A percentile compares a stretch with the other conserved stretches of the same genome.
Conservation (phyloP, 1,284 basidiomycete genomes). For the Pisolithus thermaeus region DNA sequence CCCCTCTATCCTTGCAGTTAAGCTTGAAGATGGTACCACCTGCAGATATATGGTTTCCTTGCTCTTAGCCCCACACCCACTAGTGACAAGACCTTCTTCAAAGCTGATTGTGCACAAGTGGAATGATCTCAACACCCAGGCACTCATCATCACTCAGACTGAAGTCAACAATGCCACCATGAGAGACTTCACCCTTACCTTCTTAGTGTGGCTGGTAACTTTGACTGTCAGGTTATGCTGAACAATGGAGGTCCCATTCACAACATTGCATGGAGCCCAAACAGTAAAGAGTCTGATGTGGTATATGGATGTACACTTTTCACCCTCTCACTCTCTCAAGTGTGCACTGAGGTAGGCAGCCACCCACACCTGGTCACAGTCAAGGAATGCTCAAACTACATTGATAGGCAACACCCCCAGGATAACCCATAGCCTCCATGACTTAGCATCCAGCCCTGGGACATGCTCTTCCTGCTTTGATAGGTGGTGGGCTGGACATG, state of each 20-base stretch:
- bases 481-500: too few species aligned
- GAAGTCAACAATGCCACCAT: constrained; percentile 97
- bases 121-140: constrained; percentile 88
- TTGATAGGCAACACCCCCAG: too few species aligned
- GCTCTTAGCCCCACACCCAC: constrained; percentile 52
- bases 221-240: constrained; percentile 87
- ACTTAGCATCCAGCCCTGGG: too few species aligned
- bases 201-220: constrained; percentile 88
- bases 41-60: constrained; percentile 58
- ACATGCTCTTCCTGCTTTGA: too few species aligned
- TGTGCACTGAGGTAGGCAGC: too few species aligned
- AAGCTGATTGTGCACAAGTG: constrained; percentile 90
- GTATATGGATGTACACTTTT: constrained; percentile 69
- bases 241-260: constrained; percentile 98
- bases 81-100: constrained; percentile 90
- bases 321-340: too few species aligned
- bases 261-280: constrained; percentile 96
- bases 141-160: constrained; percentile 87
- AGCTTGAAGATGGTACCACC: constrained; percentile 25
- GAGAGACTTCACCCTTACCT: constrained; percentile 93
- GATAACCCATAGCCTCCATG: too few species aligned
- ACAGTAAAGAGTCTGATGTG: constrained; percentile 93
- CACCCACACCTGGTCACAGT: too few species aligned
- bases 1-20: too few species aligned
- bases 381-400: too few species aligned